A percentile compares a stretch with the other conserved stretches of the same genome.
phyloP scores from a whole-genome alignment of 2,329 filamentous ascomycete species.

The Talaromyces sp. region DNA sequence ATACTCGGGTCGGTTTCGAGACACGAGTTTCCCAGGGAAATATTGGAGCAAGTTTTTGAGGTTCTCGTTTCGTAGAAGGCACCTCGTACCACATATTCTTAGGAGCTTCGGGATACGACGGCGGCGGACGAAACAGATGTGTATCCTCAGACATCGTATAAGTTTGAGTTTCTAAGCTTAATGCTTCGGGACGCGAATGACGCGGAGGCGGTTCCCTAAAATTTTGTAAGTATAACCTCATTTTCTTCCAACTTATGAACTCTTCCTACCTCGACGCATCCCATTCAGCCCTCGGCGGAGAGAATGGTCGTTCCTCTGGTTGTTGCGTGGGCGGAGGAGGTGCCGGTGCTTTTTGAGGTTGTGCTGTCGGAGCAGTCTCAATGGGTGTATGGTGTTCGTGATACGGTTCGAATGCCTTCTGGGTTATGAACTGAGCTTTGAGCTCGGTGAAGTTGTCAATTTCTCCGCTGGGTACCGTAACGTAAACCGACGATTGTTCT shows the following conservation, averaged over 20 bases:
- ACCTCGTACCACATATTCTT: constrained; percentile 86
- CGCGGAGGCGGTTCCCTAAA: constrained; percentile 59
- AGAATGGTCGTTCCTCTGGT: constrained; percentile 48
- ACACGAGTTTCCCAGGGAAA: constrained; percentile 87
- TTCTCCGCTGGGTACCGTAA: constrained; percentile 22
- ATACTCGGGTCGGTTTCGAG: constrained; percentile 57
- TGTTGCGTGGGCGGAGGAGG: constrained; percentile 9
- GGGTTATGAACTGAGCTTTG: constrained; percentile 30
- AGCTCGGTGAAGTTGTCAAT: constrained; percentile 8
- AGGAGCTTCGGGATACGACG: constrained; percentile 76
- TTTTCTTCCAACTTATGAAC: not conserved
- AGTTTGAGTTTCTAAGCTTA: constrained; percentile 72
- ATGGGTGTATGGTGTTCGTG: not conserved
- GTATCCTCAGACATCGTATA: constrained; percentile 82
- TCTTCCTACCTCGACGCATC: constrained; percentile 58
- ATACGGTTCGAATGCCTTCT: constrained; percentile 7
- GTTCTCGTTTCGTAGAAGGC: constrained; percentile 58
- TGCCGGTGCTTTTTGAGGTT: constrained; percentile 28
- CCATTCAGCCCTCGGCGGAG: constrained; percentile 61
- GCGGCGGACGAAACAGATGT: constrained; percentile 72
- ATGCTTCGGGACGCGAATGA: constrained; percentile 77
- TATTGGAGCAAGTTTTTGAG: constrained; percentile 63
- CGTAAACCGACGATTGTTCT: constrained; percentile 41
- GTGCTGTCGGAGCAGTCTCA: not conserved
- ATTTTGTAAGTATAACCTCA: constrained; percentile 25